Evolutionary conservation across 257 asterid genomes (phyloP).

Genomic region (Solanum paucissectum): DNA sequence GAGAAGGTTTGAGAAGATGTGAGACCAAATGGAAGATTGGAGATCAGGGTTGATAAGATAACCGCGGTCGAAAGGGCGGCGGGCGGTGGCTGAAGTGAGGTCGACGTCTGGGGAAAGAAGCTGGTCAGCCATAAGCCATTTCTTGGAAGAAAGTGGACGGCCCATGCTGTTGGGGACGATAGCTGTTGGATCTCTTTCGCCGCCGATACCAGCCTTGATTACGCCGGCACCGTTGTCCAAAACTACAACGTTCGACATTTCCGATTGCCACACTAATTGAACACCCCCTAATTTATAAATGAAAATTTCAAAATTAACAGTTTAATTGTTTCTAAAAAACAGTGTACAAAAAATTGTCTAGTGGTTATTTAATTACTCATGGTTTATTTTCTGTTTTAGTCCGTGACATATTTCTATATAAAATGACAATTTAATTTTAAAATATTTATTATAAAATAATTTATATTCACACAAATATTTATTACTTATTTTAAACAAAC

Average conservation of each 20-base stretch:
- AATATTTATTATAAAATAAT: no score
- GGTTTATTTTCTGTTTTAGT: no score
- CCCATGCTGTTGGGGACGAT: conserved; percentile 88
- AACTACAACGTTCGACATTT: conserved; percentile 67
- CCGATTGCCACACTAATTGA: neutral
- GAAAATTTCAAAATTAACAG: no score
- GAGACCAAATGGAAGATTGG: conserved; percentile 75
- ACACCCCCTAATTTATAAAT: neutral
- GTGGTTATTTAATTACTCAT: no score
- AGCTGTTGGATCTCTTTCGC: conserved; percentile 74
- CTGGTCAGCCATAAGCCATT: conserved; percentile 72
- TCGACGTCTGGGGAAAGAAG: conserved; percentile 77
- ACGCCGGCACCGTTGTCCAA: conserved; percentile 91
- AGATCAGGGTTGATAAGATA: conserved; percentile 83
- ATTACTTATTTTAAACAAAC: no score
- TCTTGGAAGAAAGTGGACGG: conserved; percentile 73
- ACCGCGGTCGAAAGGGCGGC: conserved; percentile 96
- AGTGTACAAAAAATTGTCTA: no score
- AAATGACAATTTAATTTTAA: no score
- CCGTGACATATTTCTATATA: no score
- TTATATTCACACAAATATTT: no score
- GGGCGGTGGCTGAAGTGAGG: conserved; percentile 92
- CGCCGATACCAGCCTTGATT: conserved; percentile 82
- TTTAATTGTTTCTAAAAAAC: no score
- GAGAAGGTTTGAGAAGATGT: conserved; percentile 64